Percentiles rank a stretch among this genome's conserved stretches.
These are phyloP conservation scores for Leishmania arabica DNA, from an alignment of 208 protist species.

Conservation along the genomic window DNA sequence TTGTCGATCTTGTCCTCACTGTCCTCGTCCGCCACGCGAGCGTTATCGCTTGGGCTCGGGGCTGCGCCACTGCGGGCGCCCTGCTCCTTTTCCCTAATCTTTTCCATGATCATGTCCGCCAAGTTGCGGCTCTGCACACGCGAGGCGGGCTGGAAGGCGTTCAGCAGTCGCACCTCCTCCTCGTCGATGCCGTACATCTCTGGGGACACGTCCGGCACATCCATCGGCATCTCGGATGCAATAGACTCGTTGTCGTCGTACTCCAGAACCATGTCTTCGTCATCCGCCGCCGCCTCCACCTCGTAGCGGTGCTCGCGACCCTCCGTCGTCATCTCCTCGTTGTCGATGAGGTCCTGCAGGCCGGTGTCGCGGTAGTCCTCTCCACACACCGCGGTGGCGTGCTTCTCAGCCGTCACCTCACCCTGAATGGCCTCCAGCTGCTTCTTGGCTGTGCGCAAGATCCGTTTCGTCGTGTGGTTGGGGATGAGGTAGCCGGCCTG, in stretches of 20 bases:
- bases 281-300: conserved; percentile 52
- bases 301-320: conserved; percentile 15
- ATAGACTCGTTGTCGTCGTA: conserved; percentile 84
- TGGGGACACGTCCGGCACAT: conserved; percentile 55
- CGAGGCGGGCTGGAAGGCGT: conserved; percentile 87
- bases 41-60: conserved; percentile 15
- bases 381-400: neutral
- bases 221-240: conserved; percentile 78
- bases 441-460: conserved; percentile 72
- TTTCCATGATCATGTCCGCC: conserved; percentile 92
- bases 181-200: conserved; percentile 89
- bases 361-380: conserved; percentile 9
- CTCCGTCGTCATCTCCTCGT: conserved; percentile 21
- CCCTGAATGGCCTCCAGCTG: conserved; percentile 69
- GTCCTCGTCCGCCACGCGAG: conserved; percentile 23
- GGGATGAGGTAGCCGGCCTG: conserved; percentile 72
- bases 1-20: conserved; percentile 65
- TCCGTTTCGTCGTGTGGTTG: conserved; percentile 70
- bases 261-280: conserved; percentile 62
- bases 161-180: conserved; percentile 86
- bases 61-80: conserved; percentile 25
- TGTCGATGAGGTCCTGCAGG: conserved; percentile 21
- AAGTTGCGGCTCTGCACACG: conserved; percentile 88
- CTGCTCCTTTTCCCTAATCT: conserved; percentile 87
- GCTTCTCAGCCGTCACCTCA: conserved; percentile 40